Evolutionary conservation across 2,329 filamentous ascomycete genomes (phyloP), one percentile per base, ranked within the genome.

Genomic region (Dactylellina leptospora): DNA sequence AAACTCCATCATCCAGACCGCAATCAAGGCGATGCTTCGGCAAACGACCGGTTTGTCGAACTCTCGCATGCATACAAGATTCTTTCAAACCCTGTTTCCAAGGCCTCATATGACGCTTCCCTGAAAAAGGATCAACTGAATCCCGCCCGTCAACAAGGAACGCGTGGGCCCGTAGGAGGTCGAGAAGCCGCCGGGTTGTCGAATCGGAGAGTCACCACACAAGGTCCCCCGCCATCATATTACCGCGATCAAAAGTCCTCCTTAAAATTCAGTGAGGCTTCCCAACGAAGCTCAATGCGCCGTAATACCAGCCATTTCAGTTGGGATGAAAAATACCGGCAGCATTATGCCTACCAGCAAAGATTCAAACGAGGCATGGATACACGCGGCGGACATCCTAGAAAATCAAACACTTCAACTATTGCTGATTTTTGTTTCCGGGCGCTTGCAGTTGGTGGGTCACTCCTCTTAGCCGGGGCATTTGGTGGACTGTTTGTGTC

Each of bases 1-100:
- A 96, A 97, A 81, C 82, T 85, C 59, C 89, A 96, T 84, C 95
- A 99, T 81, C 95, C 95, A 0, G 95, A 99, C 84, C 87, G 88
- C 79, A 96, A 97, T 83, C 91, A 85, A 71, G 78, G 85, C 76
- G 89, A 96, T 80, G 89, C 90, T 3, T 79, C 82, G 68, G 90
- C 93, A 74, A 84, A 88, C 2, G 82, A 86, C 66, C 90, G 88
- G 78, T 99, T 96, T 84, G 87, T 92, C 80, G 85, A 87, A 76
- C 89, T 97, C 79, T 90, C 87, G 78, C 90, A 95, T 79, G 92
- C 93, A 76, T 97, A 96, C 83, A 84, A 87, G 66, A 80, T 90
- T 45, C 89, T 97, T 68, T 87, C 88, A 68, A 86, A 89, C 75
- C 83, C 89, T 16, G 83, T 87, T 18, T 92, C 92, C 78, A 91